Percentiles rank a stretch among this genome's conserved stretches.
Conservation (phyloP, 306 rosid genomes). For the Alnus glutinosa region DNA sequence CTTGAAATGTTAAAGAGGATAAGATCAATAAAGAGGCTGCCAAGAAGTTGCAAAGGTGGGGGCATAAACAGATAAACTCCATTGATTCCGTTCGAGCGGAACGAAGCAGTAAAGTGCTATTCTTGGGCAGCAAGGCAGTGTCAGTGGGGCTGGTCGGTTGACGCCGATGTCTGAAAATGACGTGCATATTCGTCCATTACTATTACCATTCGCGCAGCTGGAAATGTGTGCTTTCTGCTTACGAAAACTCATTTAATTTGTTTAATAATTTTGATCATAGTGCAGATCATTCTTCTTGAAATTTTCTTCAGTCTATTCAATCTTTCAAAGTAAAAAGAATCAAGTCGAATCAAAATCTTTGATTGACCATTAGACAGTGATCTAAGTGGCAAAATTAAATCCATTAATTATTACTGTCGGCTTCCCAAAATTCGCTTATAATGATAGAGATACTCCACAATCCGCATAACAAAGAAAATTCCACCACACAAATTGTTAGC, state of each 20-base stretch:
- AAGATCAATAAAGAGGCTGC: constrained; percentile 2
- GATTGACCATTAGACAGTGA: neutral
- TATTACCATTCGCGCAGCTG: neutral
- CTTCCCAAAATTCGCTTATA: neutral
- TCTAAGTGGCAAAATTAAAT: neutral
- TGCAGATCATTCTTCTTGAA: too few species aligned
- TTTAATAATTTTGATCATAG: too few species aligned
- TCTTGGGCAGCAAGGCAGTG: constrained; percentile 7
- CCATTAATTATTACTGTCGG: neutral
- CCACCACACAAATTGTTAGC: too few species aligned
- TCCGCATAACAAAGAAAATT: too few species aligned
- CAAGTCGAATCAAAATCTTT: neutral
- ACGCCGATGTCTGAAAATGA: neutral
- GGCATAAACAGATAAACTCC: neutral
- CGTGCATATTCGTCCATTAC: neutral
- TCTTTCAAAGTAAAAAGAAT: neutral
- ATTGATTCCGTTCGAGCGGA: neutral
- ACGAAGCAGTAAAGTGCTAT: neutral
- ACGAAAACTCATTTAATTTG: neutral
- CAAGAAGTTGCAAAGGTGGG: constrained; percentile 19
- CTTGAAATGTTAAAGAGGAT: neutral
- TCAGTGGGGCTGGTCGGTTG: neutral
- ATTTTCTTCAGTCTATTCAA: neutral
- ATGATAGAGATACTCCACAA: neutral
- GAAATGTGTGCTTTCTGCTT: neutral